Conservation (phyloP, 768 basidiomycete genomes). For the Boletus insuetus region DNA sequence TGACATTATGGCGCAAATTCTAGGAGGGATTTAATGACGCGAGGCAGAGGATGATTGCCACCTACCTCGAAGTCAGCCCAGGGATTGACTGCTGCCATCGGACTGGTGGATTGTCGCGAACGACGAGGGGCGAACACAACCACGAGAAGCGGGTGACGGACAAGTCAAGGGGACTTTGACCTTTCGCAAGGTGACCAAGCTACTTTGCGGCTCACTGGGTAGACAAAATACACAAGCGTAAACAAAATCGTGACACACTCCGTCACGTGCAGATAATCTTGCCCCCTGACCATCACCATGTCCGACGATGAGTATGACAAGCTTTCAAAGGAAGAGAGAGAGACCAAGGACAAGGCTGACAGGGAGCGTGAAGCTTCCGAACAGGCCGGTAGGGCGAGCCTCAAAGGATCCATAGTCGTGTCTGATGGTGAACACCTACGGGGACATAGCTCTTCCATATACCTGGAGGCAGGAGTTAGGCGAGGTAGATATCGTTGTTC, state of each 20-base stretch:
- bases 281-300: constrained; percentile 28
- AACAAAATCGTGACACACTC: constrained; percentile 20
- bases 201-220: constrained; percentile 17
- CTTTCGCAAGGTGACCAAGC: constrained; percentile 10
- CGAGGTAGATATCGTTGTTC: constrained; percentile 79
- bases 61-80: constrained; percentile 79
- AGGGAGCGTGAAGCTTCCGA: constrained; percentile 70
- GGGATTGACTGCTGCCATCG: constrained; percentile 59
- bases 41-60: constrained; percentile 5
- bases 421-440: constrained; percentile 16
- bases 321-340: constrained; percentile 72
- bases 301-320: constrained; percentile 66
- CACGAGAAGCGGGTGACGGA: constrained; percentile 5
- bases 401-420: constrained; percentile 11
- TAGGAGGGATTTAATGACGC: constrained; percentile 34
- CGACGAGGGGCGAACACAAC: constrained; percentile 8
- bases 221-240: constrained; percentile 32
- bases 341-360: constrained; percentile 65
- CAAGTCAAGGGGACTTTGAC: constrained; percentile 4
- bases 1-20: constrained; percentile 68
- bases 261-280: constrained; percentile 31
- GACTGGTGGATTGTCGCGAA: constrained; percentile 12
- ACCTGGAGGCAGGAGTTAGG: constrained; percentile 87
- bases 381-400: constrained; percentile 68
- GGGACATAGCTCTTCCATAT: constrained; percentile 74